phyloP scores from a whole-genome alignment of 1,139 yeast species.

The Fermentozyma sake region DNA sequence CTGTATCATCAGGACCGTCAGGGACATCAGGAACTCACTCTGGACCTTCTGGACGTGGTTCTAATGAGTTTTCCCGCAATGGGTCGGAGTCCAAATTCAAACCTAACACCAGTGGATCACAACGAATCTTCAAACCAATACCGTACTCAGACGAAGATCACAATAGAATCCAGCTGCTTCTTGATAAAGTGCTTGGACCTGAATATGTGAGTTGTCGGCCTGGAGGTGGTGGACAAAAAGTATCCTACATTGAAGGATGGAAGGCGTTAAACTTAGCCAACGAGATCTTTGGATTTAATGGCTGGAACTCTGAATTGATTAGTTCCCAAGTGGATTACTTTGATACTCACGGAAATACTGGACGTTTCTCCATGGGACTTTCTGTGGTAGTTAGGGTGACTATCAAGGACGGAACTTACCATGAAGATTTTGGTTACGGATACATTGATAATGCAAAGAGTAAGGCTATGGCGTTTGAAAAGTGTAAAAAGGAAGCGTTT shows the following conservation, averaged over 20 bases:
- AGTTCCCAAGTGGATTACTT: slow-evolving; percentile 65
- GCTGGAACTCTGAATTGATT: slow-evolving; percentile 73
- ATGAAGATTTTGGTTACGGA: slow-evolving; percentile 82
- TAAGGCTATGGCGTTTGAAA: slow-evolving; percentile 73
- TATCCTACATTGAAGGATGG: slow-evolving; percentile 79
- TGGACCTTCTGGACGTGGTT: too few species aligned
- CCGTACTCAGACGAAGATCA: slow-evolving; percentile 40
- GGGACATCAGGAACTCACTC: too few species aligned
- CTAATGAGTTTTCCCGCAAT: too few species aligned
- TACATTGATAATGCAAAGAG: slow-evolving; percentile 67
- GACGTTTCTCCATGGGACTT: slow-evolving; percentile 57
- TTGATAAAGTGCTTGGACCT: slow-evolving; percentile 76
- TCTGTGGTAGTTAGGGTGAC: slow-evolving; percentile 71
- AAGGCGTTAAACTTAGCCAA: slow-evolving; percentile 74
- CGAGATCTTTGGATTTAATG: slow-evolving; percentile 75
- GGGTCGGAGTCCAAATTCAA: slow-evolving; percentile 3
- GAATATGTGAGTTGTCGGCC: slow-evolving; percentile 82
- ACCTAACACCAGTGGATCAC: slow-evolving; percentile 7
- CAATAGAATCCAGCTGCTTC: slow-evolving; percentile 33
- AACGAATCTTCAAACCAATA: slow-evolving; percentile 18
- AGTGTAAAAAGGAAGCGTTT: slow-evolving; percentile 76
- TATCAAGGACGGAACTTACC: slow-evolving; percentile 68
- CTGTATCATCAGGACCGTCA: too few species aligned
- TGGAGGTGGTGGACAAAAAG: slow-evolving; percentile 67
- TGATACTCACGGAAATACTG: slow-evolving; percentile 54